Base-by-base conservation (phyloP, 495 filamentous ascomycete genomes). In the Daldinia decipiens region DNA sequence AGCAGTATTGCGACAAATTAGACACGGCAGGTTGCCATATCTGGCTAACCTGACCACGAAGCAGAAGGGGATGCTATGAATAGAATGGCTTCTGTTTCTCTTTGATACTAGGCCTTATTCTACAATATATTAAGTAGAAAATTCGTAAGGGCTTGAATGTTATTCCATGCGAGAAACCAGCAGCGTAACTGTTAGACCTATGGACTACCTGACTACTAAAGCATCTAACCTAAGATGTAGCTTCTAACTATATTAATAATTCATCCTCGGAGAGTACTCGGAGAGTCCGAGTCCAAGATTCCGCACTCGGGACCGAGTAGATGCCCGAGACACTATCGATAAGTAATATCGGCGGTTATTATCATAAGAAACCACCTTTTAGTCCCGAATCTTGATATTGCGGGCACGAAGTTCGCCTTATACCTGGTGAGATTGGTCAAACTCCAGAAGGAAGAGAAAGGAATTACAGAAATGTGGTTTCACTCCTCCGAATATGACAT, bases 1-100 rank as follows among this genome's bases (percentile, higher is more conserved):
- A 21, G 51, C 52, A 45, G 52, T 57, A 27, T 47, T 50, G 38
- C 29, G 31, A 50, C 38, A 45, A 65, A 21, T 56, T 53, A 57
- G 27, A 64, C 34, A 43, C 53, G n/a, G n/a, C 34, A 17, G 40
- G 39, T 57, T 54, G 27, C 58, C 17, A 6, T 31, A 56, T 9
- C 4, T 65, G 29, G 52, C 52, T 27, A 19, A 5, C n/a, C 32
- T 38, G 21, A 27, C 26, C 13, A 50, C 11, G 52, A 56, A 34
- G 29, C 52, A 26, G 61, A 27, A 47, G 47, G 52, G 39, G 40
- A 53, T 27, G 15, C 31, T 36, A 39, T 47, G 52, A 57, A 57
- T 65, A 65, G 50, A 53, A 53, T 31, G 50, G 12, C 24, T 53
- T 31, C 27, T 29, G 15, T 31, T 47, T 31, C 50, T n/a, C 27